A percentile compares a stretch with the other conserved stretches of the same genome.
phyloP scores from a whole-genome alignment of 208 protist genomes.

The Leishmania braziliensis region DNA sequence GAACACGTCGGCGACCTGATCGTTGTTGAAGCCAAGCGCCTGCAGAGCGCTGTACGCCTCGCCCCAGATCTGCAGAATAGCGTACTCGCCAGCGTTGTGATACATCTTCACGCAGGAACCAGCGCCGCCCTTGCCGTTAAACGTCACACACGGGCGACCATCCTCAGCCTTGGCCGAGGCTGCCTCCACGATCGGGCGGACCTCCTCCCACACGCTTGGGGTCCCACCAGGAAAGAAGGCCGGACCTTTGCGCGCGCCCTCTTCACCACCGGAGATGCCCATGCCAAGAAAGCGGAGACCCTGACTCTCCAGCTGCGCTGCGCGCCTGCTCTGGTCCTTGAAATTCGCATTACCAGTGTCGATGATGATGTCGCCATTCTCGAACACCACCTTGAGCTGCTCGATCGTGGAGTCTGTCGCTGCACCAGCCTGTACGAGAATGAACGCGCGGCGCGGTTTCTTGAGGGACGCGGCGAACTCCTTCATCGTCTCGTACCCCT shows the following conservation, averaged over 20 bases:
- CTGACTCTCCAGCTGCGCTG: constrained; percentile 75
- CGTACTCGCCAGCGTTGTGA: constrained; percentile 99
- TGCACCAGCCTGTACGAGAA: constrained; percentile 97
- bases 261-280: constrained; percentile 99
- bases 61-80: constrained; percentile 97
- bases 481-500: constrained; percentile 80
- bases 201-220: constrained; percentile 87
- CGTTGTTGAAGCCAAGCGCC: constrained; percentile 87
- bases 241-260: constrained; percentile 98
- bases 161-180: constrained; percentile 96
- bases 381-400: constrained; percentile 77
- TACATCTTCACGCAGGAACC: constrained; percentile 99
- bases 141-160: constrained; percentile 92
- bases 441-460: constrained; percentile 92
- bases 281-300: constrained; percentile 95
- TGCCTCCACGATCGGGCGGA: constrained; percentile 96
- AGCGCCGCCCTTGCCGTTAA: constrained; percentile 96
- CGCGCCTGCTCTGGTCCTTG: constrained; percentile 94
- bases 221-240: constrained; percentile 98
- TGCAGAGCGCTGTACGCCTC: constrained; percentile 96
- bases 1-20: constrained; percentile 93
- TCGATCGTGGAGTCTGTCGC: constrained; percentile 96
- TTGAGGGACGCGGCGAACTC: constrained; percentile 82
- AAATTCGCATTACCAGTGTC: constrained; percentile 97
- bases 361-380: constrained; percentile 95